phyloP scores from a whole-genome alignment of 768 basidiomycete genomes.

The Mycena capillaripes region DNA sequence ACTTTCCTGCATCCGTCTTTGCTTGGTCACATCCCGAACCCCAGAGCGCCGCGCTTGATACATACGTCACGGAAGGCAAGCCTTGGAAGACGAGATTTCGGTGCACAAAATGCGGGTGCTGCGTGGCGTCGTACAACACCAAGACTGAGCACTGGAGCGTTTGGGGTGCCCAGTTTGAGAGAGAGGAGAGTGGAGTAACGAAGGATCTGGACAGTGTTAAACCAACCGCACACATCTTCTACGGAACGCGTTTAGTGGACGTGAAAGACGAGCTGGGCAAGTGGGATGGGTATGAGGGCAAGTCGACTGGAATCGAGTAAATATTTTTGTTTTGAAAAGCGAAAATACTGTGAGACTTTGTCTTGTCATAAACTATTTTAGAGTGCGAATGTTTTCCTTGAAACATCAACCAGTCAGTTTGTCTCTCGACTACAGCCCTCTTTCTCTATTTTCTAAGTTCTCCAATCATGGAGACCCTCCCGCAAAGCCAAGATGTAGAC shows the following conservation, averaged over 20 bases:
- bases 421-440: not conserved
- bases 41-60: slow-evolving; percentile 54
- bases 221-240: slow-evolving; percentile 78
- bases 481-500: slow-evolving; percentile 59
- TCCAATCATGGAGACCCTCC: slow-evolving; percentile 41
- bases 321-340: not conserved
- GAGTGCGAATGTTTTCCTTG: not conserved
- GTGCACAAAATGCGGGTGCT: slow-evolving; percentile 72
- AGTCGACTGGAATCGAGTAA: slow-evolving; percentile 15
- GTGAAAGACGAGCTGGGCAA: slow-evolving; percentile 70
- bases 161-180: slow-evolving; percentile 70
- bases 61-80: slow-evolving; percentile 62
- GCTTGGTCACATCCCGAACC: slow-evolving; percentile 64
- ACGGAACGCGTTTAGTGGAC: slow-evolving; percentile 72
- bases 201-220: slow-evolving; percentile 67
- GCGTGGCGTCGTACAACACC: slow-evolving; percentile 66
- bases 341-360: too few species aligned
- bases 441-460: too few species aligned
- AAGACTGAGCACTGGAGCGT: slow-evolving; percentile 65
- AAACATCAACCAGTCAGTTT: not conserved
- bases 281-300: slow-evolving; percentile 73
- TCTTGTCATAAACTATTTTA: too few species aligned
- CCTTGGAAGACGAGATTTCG: slow-evolving; percentile 74
- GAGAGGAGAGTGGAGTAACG: slow-evolving; percentile 65
- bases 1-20: slow-evolving; percentile 66